Percentiles rank a stretch among this genome's conserved stretches.
Evolutionary conservation across 768 basidiomycete species (phyloP).

Genomic region (Astraeus odoratus): DNA sequence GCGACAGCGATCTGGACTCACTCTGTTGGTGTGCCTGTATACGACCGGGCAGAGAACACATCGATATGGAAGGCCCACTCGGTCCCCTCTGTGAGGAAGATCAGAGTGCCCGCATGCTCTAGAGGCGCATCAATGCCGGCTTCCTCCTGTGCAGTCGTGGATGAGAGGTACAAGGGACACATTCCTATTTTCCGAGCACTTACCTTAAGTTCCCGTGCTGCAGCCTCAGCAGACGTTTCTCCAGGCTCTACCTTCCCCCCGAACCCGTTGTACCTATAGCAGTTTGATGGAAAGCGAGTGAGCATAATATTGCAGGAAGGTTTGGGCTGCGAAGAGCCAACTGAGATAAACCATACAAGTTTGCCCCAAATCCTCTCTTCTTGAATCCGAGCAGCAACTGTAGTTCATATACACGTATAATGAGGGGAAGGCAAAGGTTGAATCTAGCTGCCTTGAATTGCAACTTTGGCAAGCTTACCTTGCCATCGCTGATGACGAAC

Average conservation of each 20-base stretch:
- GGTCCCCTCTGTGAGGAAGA: slow-evolving; percentile 50
- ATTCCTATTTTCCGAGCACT: neutral
- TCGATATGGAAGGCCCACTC: slow-evolving; percentile 67
- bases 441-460: too few species aligned
- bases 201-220: slow-evolving; percentile 67
- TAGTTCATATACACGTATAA: too few species aligned
- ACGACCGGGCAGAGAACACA: slow-evolving; percentile 59
- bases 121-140: slow-evolving; percentile 65
- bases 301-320: too few species aligned
- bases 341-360: slow-evolving; percentile 34
- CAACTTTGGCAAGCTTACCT: too few species aligned
- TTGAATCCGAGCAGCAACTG: slow-evolving; percentile 73
- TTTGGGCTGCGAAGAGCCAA: neutral
- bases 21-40: slow-evolving; percentile 60
- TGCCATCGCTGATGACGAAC: slow-evolving; percentile 50
- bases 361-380: slow-evolving; percentile 69
- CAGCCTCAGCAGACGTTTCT: slow-evolving; percentile 65
- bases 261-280: slow-evolving; percentile 77
- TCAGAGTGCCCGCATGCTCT: slow-evolving; percentile 54
- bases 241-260: slow-evolving; percentile 80
- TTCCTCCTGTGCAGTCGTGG: slow-evolving; percentile 58
- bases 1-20: slow-evolving; percentile 28
- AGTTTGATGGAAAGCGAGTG: neutral
- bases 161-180: neutral
- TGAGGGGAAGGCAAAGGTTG: too few species aligned